These are phyloP conservation scores for Biancaea sappan DNA, from an alignment of 306 rosid species.

Conservation along the genomic window DNA sequence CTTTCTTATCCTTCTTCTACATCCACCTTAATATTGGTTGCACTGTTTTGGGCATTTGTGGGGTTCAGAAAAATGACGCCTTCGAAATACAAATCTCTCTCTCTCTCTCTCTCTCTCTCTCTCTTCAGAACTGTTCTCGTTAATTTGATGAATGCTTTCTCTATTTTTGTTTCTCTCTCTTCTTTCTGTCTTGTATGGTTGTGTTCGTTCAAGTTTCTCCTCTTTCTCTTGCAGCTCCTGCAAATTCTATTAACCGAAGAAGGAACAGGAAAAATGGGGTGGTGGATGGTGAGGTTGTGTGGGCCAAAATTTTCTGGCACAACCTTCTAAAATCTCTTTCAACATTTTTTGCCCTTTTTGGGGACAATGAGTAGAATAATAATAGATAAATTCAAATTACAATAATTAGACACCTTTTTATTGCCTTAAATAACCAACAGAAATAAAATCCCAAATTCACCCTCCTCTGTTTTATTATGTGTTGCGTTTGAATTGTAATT, in stretches of 20 bases:
- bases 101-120: not conserved
- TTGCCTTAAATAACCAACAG: not conserved
- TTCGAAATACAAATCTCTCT: not conserved
- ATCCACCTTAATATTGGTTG: constrained; percentile 28
- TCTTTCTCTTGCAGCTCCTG: constrained; percentile 30
- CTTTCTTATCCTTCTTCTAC: not conserved
- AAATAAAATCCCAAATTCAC: not conserved
- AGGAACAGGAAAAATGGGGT: constrained; percentile 30
- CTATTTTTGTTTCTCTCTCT: not conserved
- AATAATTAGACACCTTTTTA: not conserved
- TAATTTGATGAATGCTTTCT: not conserved
- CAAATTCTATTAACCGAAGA: constrained; percentile 30
- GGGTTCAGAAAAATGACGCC: constrained; percentile 39
- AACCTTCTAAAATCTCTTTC: not conserved
- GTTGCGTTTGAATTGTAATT: not conserved
- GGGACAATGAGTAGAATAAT: not conserved
- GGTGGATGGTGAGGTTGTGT: constrained; percentile 14
- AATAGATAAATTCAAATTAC: constrained; percentile 3
- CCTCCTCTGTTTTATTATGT: not conserved
- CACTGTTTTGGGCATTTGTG: constrained; percentile 45
- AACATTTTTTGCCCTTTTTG: not conserved
- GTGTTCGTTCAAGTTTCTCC: not conserved
- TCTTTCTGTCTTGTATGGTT: not conserved
- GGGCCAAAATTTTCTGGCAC: constrained; percentile 33
- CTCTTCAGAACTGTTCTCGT: not conserved